These are phyloP conservation scores for Amauroascus niger DNA, from an alignment of 2,329 filamentous ascomycete genomes.

Conservation along the genomic window DNA sequence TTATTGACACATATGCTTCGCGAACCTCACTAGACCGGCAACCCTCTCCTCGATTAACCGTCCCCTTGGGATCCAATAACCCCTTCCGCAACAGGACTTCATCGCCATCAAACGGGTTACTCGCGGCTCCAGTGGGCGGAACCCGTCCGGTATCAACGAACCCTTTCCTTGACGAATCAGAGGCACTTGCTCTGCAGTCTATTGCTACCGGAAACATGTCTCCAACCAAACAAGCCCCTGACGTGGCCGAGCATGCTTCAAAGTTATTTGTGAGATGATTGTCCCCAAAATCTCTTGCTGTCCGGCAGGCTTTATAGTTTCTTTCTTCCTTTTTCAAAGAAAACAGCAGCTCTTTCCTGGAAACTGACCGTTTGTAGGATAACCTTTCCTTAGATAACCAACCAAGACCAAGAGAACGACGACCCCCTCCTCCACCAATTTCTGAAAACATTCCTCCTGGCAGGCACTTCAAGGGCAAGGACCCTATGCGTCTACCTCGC, in stretches of 20 bases:
- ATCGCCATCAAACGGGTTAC: constrained; percentile 30
- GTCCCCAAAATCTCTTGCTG: neutral
- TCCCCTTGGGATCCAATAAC: constrained; percentile 40
- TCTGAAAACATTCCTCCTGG: constrained; percentile 29
- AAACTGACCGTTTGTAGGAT: constrained; percentile 24
- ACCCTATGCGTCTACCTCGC: constrained; percentile 15
- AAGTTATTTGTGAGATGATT: constrained; percentile 50
- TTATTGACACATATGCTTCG: constrained; percentile 9
- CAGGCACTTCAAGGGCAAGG: constrained; percentile 10
- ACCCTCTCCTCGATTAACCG: constrained; percentile 25
- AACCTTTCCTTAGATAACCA: constrained; percentile 32
- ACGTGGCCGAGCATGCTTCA: constrained; percentile 41
- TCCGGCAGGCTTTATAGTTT: too few relatives aligned
- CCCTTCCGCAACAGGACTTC: constrained; percentile 42
- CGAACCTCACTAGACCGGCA: constrained; percentile 24
- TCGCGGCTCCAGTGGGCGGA: constrained; percentile 19
- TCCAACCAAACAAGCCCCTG: constrained; percentile 27
- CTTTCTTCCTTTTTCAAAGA: too few relatives aligned
- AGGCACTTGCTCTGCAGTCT: constrained; percentile 31
- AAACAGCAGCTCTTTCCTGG: constrained; percentile 3
- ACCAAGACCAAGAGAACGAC: constrained; percentile 25
- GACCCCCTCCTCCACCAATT: constrained; percentile 25
- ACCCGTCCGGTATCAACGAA: constrained; percentile 48
- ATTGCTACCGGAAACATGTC: constrained; percentile 26
- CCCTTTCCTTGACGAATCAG: constrained; percentile 49